Evolutionary conservation across 805 yeast genomes (phyloP), one percentile per base, ranked within the genome.

Genomic region (Metschnikowia matae): DNA sequence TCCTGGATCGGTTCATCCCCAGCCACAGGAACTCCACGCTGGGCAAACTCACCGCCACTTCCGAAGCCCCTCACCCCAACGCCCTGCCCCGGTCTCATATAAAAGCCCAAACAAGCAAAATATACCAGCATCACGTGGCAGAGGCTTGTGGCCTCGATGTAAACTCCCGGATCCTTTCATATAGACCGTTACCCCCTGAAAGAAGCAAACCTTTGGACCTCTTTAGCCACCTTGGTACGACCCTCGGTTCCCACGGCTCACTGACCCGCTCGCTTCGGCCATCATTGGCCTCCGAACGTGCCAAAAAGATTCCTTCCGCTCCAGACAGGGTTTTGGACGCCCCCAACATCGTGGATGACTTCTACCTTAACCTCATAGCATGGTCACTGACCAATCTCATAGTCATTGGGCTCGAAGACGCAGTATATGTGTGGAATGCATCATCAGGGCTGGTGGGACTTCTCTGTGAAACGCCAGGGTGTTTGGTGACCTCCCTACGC

Each of bases 311-410:
- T 43, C 89, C 95, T 23, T 82, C 89, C 0, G 87, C 89, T 33
- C 98, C 99, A 1, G 96, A 89, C 56, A 79, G 96, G 55, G 96
- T 94, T 1, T 74, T 94, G 38, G 99, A 94, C 69, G 99, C 98
- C 0, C 99, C 99, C 0, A 97, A 96, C 0, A 78, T 91, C 51
- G 78, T 85, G 20, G 96, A 94, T 67, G 99, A 94, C 70, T 94
- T 90, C 66, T 94, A 92, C 65, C 75, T 90, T 48, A 90, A 90
- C 62, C 73, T 92, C 38, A 67, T 94, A 48, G 82, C 90, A 53
- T 94, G 99, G 98, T 90, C 97, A 6, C 71, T 73, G 55, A 81
- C 83, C 31, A 89, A 92, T 65, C 73, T 84, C 40, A 73, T 94
- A 32, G 97, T 96, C 1, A 87, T 94, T 62, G 99, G 96, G 1